Base-by-base conservation (phyloP, 805 yeast species). In the Candida insectorum region DNA sequence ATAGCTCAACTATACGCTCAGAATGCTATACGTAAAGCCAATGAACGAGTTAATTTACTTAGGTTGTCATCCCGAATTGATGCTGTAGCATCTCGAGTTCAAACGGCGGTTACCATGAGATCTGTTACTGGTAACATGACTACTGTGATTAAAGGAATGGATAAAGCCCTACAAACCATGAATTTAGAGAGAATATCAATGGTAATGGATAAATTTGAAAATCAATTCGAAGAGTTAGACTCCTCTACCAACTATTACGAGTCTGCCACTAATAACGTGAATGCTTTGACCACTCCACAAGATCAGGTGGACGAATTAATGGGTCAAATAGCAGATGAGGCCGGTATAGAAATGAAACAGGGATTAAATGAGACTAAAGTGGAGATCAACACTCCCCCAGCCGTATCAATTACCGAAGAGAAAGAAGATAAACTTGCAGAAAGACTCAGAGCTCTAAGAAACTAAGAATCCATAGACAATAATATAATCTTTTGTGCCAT, bases 21-120 rank as follows among this genome's bases (percentile, higher is more conserved):
- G 45, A 93, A 89, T 60, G 96, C 97, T 24, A 87, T 94, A 27
- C 74, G 99, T 31, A 93, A 93, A 58, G 73, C 84, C 28, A 85
- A 84, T 49, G 99, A 93, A 58, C 68, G 91, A 42, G 68, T 91
- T 33, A 91, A 84, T 52, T 61, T 93, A 34, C 64, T 93, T 33
- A 71, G 91, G 45, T 66, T 93, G 37, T 83, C 96, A 0, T 85
- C 96, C 0, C 65, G 97, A 37, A 85, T 93, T 14, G 99, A 93
- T 60, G 91, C 97, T 0, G 98, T 93, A 16, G 95, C 97, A 0
- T 82, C 94, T 4, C 65, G 98, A 39, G 95, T 93, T 2, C 97
- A 91, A 50, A 93, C 99, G 0, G 98, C 98, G 0, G 97, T 93
- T 5, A 91, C 97, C 0, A 93, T 93, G 99, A 74, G 96, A 45